phyloP scores from a whole-genome alignment of 805 yeast genomes.

The Metschnikowia reukaufii region DNA sequence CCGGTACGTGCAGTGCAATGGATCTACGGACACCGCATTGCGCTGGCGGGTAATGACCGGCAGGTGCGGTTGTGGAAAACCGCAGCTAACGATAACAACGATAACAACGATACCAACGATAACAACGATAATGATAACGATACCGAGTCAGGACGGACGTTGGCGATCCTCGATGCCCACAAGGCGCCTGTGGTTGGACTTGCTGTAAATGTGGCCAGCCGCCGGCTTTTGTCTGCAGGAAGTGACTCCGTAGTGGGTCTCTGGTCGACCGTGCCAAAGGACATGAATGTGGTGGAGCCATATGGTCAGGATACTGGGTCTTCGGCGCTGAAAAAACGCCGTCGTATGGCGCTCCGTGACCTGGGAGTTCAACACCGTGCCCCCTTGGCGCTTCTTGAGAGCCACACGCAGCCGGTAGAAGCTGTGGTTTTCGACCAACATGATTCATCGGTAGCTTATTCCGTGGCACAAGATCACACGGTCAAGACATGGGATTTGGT shows the following conservation, averaged over 20 bases:
- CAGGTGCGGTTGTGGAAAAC: conserved; percentile 87
- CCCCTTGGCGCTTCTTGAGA: conserved; percentile 74
- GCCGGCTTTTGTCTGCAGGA: conserved; percentile 78
- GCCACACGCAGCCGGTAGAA: conserved; percentile 86
- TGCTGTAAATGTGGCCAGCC: conserved; percentile 53
- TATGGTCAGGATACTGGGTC: conserved; percentile 37
- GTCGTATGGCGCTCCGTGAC: conserved; percentile 76
- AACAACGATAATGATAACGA: conserved; percentile 31
- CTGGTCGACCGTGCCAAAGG: conserved; percentile 88
- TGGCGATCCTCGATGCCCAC: conserved; percentile 88
- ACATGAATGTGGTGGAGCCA: conserved; percentile 57
- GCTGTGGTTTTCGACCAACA: conserved; percentile 70
- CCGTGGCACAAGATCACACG: conserved; percentile 94
- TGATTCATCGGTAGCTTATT: conserved; percentile 83
- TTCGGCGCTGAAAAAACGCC: conserved; percentile 83
- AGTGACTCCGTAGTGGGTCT: conserved; percentile 77
- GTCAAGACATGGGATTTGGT: conserved; percentile 95
- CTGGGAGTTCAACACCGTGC: conserved; percentile 76
- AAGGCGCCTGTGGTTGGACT: conserved; percentile 80
- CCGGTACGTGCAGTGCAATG: conserved; percentile 82
- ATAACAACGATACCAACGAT: neutral
- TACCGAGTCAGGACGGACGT: conserved; percentile 67
- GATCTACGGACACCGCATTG: conserved; percentile 70
- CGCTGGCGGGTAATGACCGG: conserved; percentile 87
- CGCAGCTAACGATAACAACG: conserved; percentile 37